These are phyloP conservation scores for Thermoascus crustaceus DNA, from an alignment of 2,329 filamentous ascomycete genomes.

Conservation along the genomic window DNA sequence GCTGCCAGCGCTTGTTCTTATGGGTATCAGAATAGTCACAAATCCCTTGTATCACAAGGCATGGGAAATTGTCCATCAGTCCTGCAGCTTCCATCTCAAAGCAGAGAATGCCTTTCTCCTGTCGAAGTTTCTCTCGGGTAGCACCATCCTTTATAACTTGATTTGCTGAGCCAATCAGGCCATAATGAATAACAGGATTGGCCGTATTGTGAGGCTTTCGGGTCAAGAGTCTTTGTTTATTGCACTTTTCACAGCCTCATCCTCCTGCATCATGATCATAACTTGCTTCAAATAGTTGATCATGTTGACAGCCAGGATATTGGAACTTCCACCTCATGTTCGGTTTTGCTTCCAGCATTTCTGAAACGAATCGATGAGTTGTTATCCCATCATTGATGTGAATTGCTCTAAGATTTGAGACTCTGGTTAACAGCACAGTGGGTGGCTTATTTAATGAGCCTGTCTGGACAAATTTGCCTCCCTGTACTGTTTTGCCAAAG, in stretches of 20 bases:
- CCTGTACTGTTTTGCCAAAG: constrained; percentile 1
- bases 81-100: constrained; percentile 1
- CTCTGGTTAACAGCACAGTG: neutral
- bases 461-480: neutral
- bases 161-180: constrained; percentile 13
- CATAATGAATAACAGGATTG: constrained; percentile 11
- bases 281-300: neutral
- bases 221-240: neutral
- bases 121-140: constrained; percentile 6
- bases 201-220: neutral
- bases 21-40: neutral
- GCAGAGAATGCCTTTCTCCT: constrained; percentile 6
- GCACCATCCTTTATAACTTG: constrained; percentile 11
- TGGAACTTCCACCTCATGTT: too few species aligned
- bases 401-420: neutral
- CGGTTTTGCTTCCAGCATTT: too few species aligned
- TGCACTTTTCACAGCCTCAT: neutral
- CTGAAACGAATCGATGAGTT: neutral
- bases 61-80: neutral
- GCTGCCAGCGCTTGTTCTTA: neutral
- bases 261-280: neutral
- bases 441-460: constrained; percentile 3
- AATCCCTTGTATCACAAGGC: neutral
- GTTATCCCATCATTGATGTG: neutral
- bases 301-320: too few species aligned